Percentiles rank a stretch among this genome's conserved stretches.
phyloP scores from a whole-genome alignment of 192 early-diverging fungal genomes.

The Coemansia sp. region DNA sequence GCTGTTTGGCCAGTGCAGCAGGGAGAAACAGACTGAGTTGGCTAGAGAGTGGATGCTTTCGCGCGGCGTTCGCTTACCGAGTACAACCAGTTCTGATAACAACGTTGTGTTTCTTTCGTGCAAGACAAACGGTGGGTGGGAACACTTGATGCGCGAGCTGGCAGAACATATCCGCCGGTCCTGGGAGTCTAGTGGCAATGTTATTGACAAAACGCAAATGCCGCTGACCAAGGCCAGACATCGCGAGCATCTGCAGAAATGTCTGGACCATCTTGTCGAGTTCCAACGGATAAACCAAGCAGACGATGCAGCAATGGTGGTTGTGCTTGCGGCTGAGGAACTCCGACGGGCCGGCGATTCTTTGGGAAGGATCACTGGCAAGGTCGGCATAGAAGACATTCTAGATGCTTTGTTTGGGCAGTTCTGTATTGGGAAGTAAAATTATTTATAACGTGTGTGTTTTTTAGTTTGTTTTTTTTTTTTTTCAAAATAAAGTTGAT shows the following conservation, averaged over 20 bases:
- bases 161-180: conserved; percentile 24
- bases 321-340: conserved; percentile 77
- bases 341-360: conserved; percentile 63
- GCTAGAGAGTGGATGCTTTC: conserved; percentile 6
- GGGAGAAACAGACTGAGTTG: too few species aligned
- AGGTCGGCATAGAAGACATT: conserved; percentile 71
- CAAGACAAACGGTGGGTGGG: conserved; percentile 23
- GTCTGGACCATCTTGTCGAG: conserved; percentile 50
- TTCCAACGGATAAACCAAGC: conserved; percentile 24
- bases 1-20: neutral
- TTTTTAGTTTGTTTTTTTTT: neutral
- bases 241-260: conserved; percentile 62
- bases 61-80: neutral
- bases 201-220: conserved; percentile 16
- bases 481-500: neutral
- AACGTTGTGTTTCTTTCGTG: conserved; percentile 29
- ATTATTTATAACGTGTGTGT: neutral
- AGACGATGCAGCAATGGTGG: conserved; percentile 16
- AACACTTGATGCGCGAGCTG: conserved; percentile 24
- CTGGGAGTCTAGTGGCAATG: conserved; percentile 16
- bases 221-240: conserved; percentile 72
- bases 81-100: neutral
- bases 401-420: conserved; percentile 72
- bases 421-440: conserved; percentile 78
- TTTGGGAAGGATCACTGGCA: conserved; percentile 72